phyloP scores from a whole-genome alignment of 2,329 filamentous ascomycete species.

The Epichloe elymi region DNA sequence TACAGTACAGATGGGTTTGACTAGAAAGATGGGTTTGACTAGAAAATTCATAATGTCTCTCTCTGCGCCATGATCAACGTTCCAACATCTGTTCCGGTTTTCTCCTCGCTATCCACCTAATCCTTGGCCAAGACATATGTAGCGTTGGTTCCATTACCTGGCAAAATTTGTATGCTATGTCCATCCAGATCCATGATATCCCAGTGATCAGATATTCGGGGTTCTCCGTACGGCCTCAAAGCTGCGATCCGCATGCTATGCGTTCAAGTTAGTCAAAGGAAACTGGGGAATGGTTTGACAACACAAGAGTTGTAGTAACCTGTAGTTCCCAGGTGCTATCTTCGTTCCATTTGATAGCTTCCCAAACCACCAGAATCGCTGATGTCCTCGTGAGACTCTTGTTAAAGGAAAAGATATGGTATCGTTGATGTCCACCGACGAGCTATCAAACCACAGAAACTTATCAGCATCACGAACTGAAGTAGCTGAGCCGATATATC shows the following conservation, averaged over 20 bases:
- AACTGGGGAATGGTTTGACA: neutral
- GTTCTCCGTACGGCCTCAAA: conserved; percentile 28
- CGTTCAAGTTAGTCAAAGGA: neutral
- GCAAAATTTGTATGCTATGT: conserved; percentile 21
- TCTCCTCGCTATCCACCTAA: neutral
- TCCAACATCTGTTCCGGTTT: neutral
- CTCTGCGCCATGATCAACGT: neutral
- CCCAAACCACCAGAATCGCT: conserved; percentile 29
- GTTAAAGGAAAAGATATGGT: conserved; percentile 24
- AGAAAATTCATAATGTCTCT: neutral
- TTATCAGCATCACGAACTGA: conserved; percentile 9
- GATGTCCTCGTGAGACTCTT: conserved; percentile 19
- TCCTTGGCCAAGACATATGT: conserved; percentile 4
- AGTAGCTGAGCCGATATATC: conserved; percentile 30
- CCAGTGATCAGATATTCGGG: conserved; percentile 27
- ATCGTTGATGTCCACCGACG: conserved; percentile 19
- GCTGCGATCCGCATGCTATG: conserved; percentile 28
- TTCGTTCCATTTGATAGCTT: conserved; percentile 27
- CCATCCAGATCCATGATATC: conserved; percentile 20
- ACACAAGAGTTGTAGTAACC: conserved; percentile 11
- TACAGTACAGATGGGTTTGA: neutral
- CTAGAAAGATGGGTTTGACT: neutral
- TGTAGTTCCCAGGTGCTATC: conserved; percentile 28
- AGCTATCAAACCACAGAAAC: conserved; percentile 1
- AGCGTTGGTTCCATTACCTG: conserved; percentile 17